Evolutionary conservation across 1,284 basidiomycete species (phyloP), one percentile per base, ranked within the genome.

Genomic region (Termitomyces sp.): DNA sequence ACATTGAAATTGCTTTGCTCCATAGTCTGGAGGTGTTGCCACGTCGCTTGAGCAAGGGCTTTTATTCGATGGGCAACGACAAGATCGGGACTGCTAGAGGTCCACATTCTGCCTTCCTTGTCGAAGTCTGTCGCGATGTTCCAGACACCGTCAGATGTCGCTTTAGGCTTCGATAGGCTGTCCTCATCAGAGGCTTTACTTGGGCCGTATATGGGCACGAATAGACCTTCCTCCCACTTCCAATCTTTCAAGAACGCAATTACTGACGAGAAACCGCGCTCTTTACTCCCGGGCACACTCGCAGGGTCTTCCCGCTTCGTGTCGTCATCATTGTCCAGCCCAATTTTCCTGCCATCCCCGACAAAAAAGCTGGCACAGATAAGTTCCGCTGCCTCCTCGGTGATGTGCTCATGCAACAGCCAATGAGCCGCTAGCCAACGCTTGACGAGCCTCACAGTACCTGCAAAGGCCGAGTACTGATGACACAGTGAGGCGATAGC

Each of bases 401-500:
- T 76, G 39, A 95, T 72, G 59, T 92, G 86, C 0, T 71, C 68
- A 1, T 78, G 72, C 14, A 91, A 75, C 19, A 98, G 79, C 88
- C 96, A 91, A 68, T 99, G 97, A 1, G 87, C 76, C 0, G 88
- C 81, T 44, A 98, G 72, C 97, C 97, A 99, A 46, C 97, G 81
- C 71, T 98, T 96, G 38, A 91, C 81, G 19, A 99, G 77, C 26
- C 97, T 79, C 18, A 91, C 87, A 0, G 94, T 94, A 5, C 87
- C 85, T 1, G 91, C 77, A 65, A 87, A 97, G 5, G 92, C 88
- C 0, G 85, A 72, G 64, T 84, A 89, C 43, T 83, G 83, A 66
- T 97, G 92, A 48, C 84, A 84, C 34, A 99, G 73, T 1, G 88
- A 82, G 1, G 86, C 80, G 33, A 98, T 77, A 1, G 88, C 88